Evolutionary conservation across 306 rosid species (phyloP), one percentile per base, ranked within the genome.

Genomic region (Malus sylvestris): DNA sequence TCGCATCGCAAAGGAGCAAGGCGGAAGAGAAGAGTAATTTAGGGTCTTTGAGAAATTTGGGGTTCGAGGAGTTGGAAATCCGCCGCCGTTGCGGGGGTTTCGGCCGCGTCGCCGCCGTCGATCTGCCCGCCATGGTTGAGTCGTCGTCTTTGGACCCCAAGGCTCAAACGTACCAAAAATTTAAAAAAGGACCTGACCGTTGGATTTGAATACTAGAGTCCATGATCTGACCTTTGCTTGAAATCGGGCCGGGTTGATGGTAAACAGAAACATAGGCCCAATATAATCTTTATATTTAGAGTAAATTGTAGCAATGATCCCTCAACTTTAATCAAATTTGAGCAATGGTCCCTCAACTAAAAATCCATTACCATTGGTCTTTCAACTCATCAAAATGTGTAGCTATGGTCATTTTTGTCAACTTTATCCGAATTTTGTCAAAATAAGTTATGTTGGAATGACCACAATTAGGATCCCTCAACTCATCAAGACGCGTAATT

Each of bases 1-100:
- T 29, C 60, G 90, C 84, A 79, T 92, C 97, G 57, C 80, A 87
- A 14, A 87, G 53, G 29, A 92, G 74, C 78, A 95, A 87, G 70
- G 88, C 82, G 62, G 70, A 62, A 6, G 96, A 78, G 35, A 87
- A 84, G 73, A 84, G 77, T 2, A 85, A 27, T 42, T 87, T 89
- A 0, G 89, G 87, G 71, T 84, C 77, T 75, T 74, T 33, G 7
- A 79, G 51, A 13, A 62, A 15, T 1, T 25, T 45, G 67, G 16
- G 22, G 38, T 59, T 40, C 68, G 59, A 27, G 7, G 58, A 7
- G 12, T 10, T 27, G 23, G 82, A 79, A 60, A 46, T 42, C n/a
- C 59, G 60, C 69, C 16, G 83, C 59, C 19, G 82, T 10, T 51
- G 80, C 35, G 80, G 72, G 8, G 88, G 79, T 32, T 77, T 72